Percentiles rank a stretch among this genome's conserved stretches.
Conservation (phyloP, 345 rosid species). For the Tarenaya hassleriana region DNA sequence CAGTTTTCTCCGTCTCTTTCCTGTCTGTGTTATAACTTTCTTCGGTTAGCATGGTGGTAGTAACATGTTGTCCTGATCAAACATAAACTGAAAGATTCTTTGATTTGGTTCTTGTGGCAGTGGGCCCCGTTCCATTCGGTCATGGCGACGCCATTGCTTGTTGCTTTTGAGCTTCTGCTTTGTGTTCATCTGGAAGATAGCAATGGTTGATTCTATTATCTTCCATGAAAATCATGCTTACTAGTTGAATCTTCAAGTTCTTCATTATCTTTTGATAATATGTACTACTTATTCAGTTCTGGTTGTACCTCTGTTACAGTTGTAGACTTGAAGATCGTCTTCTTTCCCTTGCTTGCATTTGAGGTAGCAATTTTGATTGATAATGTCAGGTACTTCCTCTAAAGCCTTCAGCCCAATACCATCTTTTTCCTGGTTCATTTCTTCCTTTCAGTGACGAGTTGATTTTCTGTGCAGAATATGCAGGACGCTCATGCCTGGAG, state of each 20-base stretch:
- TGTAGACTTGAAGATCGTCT: constrained; percentile 73
- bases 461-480: constrained; percentile 66
- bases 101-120: constrained; percentile 41
- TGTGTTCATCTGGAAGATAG: constrained; percentile 61
- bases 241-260: no score
- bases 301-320: constrained; percentile 41
- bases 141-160: constrained; percentile 69
- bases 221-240: no score
- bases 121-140: constrained; percentile 88
- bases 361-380: constrained; percentile 69
- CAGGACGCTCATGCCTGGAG: constrained; percentile 87
- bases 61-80: not conserved
- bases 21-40: constrained; percentile 3
- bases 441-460: not conserved
- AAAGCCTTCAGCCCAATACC: not conserved
- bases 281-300: not conserved
- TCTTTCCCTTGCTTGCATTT: constrained; percentile 66
- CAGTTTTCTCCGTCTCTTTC: not conserved
- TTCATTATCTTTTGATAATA: not conserved
- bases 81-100: not conserved
- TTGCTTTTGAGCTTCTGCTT: constrained; percentile 79
- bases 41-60: constrained; percentile 1
- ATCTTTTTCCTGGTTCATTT: not conserved
- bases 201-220: constrained; percentile 38
- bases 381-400: constrained; percentile 67